Base-by-base conservation (phyloP, 371 early-diverging fungal genomes). In the Circinella minor region DNA sequence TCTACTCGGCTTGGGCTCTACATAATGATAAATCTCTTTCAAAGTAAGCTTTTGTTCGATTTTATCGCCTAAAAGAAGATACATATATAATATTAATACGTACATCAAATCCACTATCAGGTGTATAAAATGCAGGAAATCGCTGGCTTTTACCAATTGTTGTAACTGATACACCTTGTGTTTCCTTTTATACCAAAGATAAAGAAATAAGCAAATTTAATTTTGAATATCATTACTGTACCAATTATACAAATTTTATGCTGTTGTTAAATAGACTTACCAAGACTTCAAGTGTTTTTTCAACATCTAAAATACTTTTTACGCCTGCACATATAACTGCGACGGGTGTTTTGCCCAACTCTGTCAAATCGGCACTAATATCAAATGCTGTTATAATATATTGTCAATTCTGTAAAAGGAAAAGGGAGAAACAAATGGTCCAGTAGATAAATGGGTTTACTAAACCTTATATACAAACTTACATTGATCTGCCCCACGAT, bases 281-380 rank as follows among this genome's bases (percentile, higher is more conserved):
- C 69, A 98, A 77, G 36, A 89, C 93, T 77, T 98, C 98, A 20
- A 98, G 81, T 0, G 96, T 98, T 68, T 90, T 89, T 65, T 84
- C 90, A 74, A 98, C 93, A 77, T 97, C 98, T 34, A 98, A 81
- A 48, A 97, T 97, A 38, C 94, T 91, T 76, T 98, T 98, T 4
- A 92, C 95, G 46, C 98, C 98, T 0, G 96, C 94, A 78, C 96
- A 97, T 1, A 97, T 90, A 1, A 98, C 98, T 0, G 96, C 90
- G 1, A 98, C 92, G 0, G 96, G 94, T 0, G 98, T 95, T 55
- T 90, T 78, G 1, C 95, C 93, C n/a, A 98, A 84, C 76, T 97
- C 98, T 3, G 89, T 92, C 70, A 98, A 79, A 86, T 98, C 98
- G 3, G 98, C 97, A 65, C 93, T 93, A 15, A 96, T 84, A 76